These are phyloP conservation scores for Euphorbia pulcherrima DNA, from an alignment of 345 rosid species.

Conservation along the genomic window DNA sequence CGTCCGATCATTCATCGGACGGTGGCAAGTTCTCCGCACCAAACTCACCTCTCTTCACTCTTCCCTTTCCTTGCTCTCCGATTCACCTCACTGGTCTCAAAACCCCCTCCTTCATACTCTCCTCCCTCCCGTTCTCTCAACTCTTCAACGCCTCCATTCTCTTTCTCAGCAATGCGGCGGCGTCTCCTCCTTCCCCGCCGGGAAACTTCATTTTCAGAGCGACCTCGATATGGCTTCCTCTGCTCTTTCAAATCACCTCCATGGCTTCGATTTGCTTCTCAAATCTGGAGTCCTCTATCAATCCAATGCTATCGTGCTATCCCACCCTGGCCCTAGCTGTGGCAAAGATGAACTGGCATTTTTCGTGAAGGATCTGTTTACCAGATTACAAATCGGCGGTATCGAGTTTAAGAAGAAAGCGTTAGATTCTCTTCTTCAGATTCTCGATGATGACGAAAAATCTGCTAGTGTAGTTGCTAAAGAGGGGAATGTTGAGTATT, in stretches of 20 bases:
- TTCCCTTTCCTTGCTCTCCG: slow-evolving; percentile 51
- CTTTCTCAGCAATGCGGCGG: slow-evolving; percentile 58
- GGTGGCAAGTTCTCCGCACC: slow-evolving; percentile 65
- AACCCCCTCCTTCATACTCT: slow-evolving; percentile 71
- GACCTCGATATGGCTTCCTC: slow-evolving; percentile 80
- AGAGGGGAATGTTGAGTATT: slow-evolving; percentile 66
- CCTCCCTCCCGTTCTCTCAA: slow-evolving; percentile 61
- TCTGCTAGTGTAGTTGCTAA: slow-evolving; percentile 48
- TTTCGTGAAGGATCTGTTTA: slow-evolving; percentile 69
- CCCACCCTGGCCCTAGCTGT: slow-evolving; percentile 55
- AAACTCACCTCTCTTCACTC: slow-evolving; percentile 56
- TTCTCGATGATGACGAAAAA: slow-evolving; percentile 55
- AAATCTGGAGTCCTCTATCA: slow-evolving; percentile 75
- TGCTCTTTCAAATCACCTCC: slow-evolving; percentile 52
- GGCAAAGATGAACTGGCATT: slow-evolving; percentile 52
- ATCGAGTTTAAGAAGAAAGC: slow-evolving; percentile 71
- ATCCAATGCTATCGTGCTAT: slow-evolving; percentile 62
- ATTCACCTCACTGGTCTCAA: slow-evolving; percentile 65
- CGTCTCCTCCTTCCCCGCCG: slow-evolving; percentile 50
- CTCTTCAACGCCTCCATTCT: slow-evolving; percentile 66
- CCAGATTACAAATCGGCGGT: slow-evolving; percentile 76
- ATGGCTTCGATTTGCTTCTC: slow-evolving; percentile 67
- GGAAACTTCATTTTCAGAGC: slow-evolving; percentile 79
- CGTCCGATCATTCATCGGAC: slow-evolving; percentile 61
- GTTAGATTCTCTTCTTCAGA: slow-evolving; percentile 58